Percentiles rank a stretch among this genome's conserved stretches.
Conservation (phyloP, 2,329 filamentous ascomycete genomes). For the Fonsecaea multimorphosa region DNA sequence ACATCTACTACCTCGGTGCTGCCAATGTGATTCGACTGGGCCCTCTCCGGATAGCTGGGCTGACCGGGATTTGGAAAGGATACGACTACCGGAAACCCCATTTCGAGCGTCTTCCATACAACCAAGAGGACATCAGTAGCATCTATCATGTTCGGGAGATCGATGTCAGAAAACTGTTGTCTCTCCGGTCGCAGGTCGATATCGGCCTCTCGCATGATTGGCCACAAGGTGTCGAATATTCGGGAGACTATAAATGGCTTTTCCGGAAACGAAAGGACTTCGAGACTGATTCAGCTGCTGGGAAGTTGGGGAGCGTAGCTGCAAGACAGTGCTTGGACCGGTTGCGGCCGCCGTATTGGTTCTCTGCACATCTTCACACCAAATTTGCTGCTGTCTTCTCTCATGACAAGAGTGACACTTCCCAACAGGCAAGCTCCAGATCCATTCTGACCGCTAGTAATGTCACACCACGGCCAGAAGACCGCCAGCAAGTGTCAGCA, state of each 20-base stretch:
- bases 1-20: constrained; percentile 95
- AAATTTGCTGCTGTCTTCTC: constrained; percentile 74
- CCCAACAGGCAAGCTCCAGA: neutral
- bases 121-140: constrained; percentile 72
- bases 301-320: constrained; percentile 78
- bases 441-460: constrained; percentile 9
- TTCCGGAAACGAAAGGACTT: constrained; percentile 79
- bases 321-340: constrained; percentile 81
- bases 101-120: constrained; percentile 85
- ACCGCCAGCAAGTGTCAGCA: constrained; percentile 41
- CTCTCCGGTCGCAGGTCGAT: constrained; percentile 85
- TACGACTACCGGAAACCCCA: constrained; percentile 85
- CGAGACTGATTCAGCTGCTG: constrained; percentile 73
- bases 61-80: constrained; percentile 95
- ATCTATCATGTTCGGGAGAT: constrained; percentile 91
- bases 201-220: constrained; percentile 94
- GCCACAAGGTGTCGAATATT: constrained; percentile 81
- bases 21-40: constrained; percentile 87
- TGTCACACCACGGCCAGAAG: constrained; percentile 23
- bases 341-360: constrained; percentile 85
- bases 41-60: constrained; percentile 81
- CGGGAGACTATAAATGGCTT: constrained; percentile 71
- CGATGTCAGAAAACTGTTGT: constrained; percentile 86
- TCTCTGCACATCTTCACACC: constrained; percentile 89
- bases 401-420: constrained; percentile 48